Evolutionary conservation across 805 yeast genomes (phyloP).

Genomic region (Candida incommunis): DNA sequence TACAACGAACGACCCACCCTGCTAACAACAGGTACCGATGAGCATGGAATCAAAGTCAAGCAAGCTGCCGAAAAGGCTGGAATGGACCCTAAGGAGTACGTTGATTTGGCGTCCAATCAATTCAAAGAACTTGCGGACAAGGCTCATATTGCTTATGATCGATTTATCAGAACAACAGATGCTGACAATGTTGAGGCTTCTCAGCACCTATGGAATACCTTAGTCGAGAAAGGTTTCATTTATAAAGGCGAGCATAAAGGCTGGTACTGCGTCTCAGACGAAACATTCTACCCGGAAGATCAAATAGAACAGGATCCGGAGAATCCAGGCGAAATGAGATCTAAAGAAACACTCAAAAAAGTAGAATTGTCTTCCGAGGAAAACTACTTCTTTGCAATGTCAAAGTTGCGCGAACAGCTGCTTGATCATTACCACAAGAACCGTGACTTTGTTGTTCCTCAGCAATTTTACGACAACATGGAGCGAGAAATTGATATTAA

Average conservation of each 20-base stretch:
- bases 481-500: slow-evolving; percentile 37
- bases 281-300: slow-evolving; percentile 77
- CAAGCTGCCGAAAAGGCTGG: slow-evolving; percentile 54
- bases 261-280: slow-evolving; percentile 93
- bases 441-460: slow-evolving; percentile 56
- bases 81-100: slow-evolving; percentile 49
- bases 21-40: slow-evolving; percentile 90
- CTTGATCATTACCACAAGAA: slow-evolving; percentile 33
- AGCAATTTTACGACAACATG: slow-evolving; percentile 37
- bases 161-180: slow-evolving; percentile 89
- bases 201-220: slow-evolving; percentile 49
- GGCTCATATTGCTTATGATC: slow-evolving; percentile 44
- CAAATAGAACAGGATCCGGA: slow-evolving; percentile 37
- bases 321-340: slow-evolving; percentile 17
- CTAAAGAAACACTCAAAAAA: slow-evolving; percentile 58
- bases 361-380: slow-evolving; percentile 67
- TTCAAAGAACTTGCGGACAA: slow-evolving; percentile 51
- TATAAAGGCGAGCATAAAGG: slow-evolving; percentile 79
- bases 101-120: slow-evolving; percentile 50
- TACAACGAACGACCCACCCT: slow-evolving; percentile 29
- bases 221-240: slow-evolving; percentile 47
- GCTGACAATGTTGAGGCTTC: slow-evolving; percentile 59
- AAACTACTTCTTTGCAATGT: slow-evolving; percentile 74
- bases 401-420: slow-evolving; percentile 42
- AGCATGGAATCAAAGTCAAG: slow-evolving; percentile 89